phyloP scores from a whole-genome alignment of 78 protist genomes.

The Dictyostelium brefeldianum region DNA sequence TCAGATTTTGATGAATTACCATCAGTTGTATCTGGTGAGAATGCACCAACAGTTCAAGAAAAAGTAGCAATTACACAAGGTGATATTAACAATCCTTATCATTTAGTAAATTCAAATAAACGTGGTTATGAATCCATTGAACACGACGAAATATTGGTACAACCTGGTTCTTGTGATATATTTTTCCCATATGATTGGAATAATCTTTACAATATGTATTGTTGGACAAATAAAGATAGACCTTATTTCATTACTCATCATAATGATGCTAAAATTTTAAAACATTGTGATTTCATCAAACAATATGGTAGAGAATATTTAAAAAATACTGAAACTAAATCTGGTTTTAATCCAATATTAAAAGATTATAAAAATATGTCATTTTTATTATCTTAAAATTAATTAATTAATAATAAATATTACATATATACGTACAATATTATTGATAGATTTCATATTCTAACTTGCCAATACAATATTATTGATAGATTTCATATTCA shows the following conservation, averaged over 20 bases:
- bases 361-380: constrained; percentile 69
- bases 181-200: constrained; percentile 76
- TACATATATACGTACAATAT: too few species aligned
- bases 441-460: too few species aligned
- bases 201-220: constrained; percentile 48
- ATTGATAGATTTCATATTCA: too few species aligned
- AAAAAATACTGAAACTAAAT: constrained; percentile 45
- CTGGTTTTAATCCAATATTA: constrained; percentile 52
- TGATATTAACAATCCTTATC: constrained; percentile 7
- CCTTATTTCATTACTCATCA: neutral
- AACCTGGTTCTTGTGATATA: constrained; percentile 54
- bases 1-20: constrained; percentile 69
- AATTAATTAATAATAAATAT: neutral
- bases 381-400: constrained; percentile 61
- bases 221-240: constrained; percentile 13
- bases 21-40: constrained; percentile 49
- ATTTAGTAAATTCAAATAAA: neutral
- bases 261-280: neutral
- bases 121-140: constrained; percentile 38
- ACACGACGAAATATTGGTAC: neutral
- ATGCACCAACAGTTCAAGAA: constrained; percentile 79
- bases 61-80: constrained; percentile 19
- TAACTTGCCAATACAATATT: too few species aligned
- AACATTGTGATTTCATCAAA: constrained; percentile 51
- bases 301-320: constrained; percentile 35